Evolutionary conservation across 257 asterid species (phyloP).

Genomic region (Solanum lignicaule): DNA sequence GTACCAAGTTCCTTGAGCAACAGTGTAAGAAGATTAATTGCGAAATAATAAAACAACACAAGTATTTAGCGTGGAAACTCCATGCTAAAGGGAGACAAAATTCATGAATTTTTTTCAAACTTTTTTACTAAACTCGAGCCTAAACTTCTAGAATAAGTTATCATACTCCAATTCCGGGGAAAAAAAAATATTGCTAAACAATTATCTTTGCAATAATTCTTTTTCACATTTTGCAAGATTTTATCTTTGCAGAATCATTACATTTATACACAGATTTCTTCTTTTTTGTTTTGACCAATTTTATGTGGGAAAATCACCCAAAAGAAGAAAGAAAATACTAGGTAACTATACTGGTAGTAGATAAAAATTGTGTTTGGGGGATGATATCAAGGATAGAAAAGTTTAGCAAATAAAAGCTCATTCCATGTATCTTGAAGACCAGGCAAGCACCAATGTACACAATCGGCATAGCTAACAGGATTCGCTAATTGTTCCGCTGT

Average conservation of each 20-base stretch:
- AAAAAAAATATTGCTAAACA: neutral
- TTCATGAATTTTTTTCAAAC: no score
- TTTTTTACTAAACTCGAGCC: no score
- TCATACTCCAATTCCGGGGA: neutral
- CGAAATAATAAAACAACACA: neutral
- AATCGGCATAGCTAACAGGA: conserved; percentile 58
- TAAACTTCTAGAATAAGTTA: neutral
- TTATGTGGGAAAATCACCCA: neutral
- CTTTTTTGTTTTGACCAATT: neutral
- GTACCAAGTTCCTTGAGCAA: neutral
- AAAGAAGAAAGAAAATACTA: neutral
- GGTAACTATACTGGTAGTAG: neutral
- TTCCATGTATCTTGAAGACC: conserved; percentile 86
- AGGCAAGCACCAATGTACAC: conserved; percentile 88
- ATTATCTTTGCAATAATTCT: neutral
- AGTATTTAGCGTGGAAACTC: neutral
- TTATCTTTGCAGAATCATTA: neutral
- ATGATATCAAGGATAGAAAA: conserved; percentile 36
- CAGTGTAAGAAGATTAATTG: neutral
- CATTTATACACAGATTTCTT: neutral
- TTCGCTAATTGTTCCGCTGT: conserved; percentile 32
- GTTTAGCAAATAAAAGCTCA: conserved; percentile 54
- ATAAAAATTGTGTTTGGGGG: neutral
- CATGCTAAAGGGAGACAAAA: no score
- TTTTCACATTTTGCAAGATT: neutral